Evolutionary conservation across 2,329 filamentous ascomycete species (phyloP).

Genomic region (Sporothrix brasiliensis): DNA sequence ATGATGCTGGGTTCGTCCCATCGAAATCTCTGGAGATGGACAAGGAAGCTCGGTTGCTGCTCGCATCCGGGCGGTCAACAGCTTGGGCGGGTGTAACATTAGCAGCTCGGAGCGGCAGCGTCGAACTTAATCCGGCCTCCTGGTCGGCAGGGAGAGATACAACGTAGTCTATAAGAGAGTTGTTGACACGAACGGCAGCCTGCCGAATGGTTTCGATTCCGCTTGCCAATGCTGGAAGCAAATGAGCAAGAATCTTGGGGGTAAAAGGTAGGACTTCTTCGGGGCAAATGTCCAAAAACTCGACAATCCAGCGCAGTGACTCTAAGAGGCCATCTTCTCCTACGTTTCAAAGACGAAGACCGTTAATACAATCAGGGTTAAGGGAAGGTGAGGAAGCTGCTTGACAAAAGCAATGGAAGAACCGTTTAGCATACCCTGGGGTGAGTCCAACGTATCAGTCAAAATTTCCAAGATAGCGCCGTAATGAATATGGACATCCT

Average conservation of each 20-base stretch:
- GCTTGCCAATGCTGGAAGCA: conserved; percentile 91
- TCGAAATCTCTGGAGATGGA: conserved; percentile 60
- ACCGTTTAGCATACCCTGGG: conserved; percentile 59
- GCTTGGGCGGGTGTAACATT: background rate
- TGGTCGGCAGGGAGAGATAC: conserved; percentile 81
- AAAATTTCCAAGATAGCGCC: conserved; percentile 89
- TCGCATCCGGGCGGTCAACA: conserved; percentile 51
- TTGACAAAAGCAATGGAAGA: background rate
- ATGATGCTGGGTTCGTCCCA: conserved; percentile 54
- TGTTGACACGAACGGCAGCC: conserved; percentile 87
- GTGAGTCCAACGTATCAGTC: conserved; percentile 83
- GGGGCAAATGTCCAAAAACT: conserved; percentile 94
- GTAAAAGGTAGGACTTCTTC: conserved; percentile 96
- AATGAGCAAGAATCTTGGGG: conserved; percentile 85
- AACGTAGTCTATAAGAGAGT: conserved; percentile 89
- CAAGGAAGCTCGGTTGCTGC: conserved; percentile 55
- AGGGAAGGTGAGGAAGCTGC: conserved; percentile 21
- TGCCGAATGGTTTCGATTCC: conserved; percentile 86
- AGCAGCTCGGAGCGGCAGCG: background rate
- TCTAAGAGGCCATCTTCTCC: conserved; percentile 84
- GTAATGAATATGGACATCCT: conserved; percentile 94
- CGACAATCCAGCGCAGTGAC: conserved; percentile 90
- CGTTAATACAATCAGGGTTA: background rate
- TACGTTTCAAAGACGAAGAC: background rate
- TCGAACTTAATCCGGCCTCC: conserved; percentile 41